phyloP scores from a whole-genome alignment of 345 rosid species.

The Chamaenerion angustifolium region DNA sequence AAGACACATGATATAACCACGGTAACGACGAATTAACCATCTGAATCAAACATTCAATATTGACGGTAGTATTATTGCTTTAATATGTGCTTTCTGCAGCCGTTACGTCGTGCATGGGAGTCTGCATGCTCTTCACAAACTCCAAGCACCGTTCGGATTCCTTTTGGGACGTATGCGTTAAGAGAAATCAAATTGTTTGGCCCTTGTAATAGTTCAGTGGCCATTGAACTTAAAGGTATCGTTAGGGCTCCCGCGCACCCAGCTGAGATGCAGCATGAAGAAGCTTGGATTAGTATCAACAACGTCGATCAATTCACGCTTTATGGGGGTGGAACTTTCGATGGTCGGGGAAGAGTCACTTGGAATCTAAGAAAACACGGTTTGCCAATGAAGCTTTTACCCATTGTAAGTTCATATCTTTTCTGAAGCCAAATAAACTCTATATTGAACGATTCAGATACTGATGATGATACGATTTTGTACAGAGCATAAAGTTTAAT shows the following conservation, averaged over 20 bases:
- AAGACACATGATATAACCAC: too few relatives aligned
- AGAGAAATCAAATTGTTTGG: constrained; percentile 18
- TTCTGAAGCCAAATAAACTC: constrained; percentile 15
- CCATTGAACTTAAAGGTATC: constrained; percentile 20
- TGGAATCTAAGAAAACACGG: too few relatives aligned
- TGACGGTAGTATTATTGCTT: too few relatives aligned
- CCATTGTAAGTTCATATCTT: constrained; percentile 25
- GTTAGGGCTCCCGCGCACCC: constrained; percentile 27
- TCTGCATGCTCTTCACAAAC: constrained; percentile 35
- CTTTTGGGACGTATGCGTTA: constrained; percentile 22
- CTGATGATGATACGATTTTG: not conserved
- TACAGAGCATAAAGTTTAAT: constrained; percentile 38
- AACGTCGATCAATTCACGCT: constrained; percentile 22
- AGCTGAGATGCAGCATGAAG: constrained; percentile 5
- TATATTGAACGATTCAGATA: constrained; percentile 23
- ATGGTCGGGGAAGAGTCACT: constrained; percentile 34
- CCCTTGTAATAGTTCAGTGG: constrained; percentile 27
- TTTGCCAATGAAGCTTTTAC: not conserved
- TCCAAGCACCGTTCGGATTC: constrained; percentile 24
- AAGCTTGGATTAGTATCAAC: constrained; percentile 33
- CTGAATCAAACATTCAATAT: too few relatives aligned
- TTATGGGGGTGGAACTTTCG: constrained; percentile 43
- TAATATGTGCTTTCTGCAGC: constrained; percentile 8
- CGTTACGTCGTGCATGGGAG: constrained; percentile 23
- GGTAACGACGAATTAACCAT: too few relatives aligned